phyloP scores from a whole-genome alignment of 805 yeast genomes.

The Helenozyma baotianmanensis region DNA sequence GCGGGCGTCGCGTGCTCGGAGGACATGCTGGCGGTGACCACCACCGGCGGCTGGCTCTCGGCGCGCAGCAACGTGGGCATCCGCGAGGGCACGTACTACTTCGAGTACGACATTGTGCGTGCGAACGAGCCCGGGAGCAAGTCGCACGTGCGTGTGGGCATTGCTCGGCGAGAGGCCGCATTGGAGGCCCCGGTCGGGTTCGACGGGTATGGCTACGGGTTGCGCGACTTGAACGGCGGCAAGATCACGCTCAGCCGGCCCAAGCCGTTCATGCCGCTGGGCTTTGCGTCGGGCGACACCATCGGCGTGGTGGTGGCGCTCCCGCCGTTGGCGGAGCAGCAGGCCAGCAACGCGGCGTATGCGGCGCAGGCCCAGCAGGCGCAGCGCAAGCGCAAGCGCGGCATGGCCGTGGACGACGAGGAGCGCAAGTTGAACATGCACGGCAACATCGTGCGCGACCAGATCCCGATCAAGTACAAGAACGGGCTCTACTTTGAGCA shows the following conservation, averaged over 20 bases:
- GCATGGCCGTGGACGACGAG: slow-evolving; percentile 16
- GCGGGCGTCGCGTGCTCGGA: slow-evolving; percentile 42
- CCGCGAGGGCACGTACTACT: slow-evolving; percentile 73
- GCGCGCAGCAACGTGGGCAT: slow-evolving; percentile 70
- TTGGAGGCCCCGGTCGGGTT: slow-evolving; percentile 94
- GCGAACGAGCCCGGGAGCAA: slow-evolving; percentile 27
- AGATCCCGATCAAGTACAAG: slow-evolving; percentile 81
- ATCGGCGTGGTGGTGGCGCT: slow-evolving; percentile 72
- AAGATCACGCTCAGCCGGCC: slow-evolving; percentile 74
- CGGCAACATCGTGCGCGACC: slow-evolving; percentile 64
- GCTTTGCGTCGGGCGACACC: slow-evolving; percentile 72
- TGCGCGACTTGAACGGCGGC: slow-evolving; percentile 75
- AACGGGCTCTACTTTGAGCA: slow-evolving; percentile 78
- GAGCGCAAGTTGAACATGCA: slow-evolving; percentile 6
- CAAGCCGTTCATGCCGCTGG: slow-evolving; percentile 46
- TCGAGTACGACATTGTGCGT: slow-evolving; percentile 63
- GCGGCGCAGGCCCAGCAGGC: slow-evolving; percentile 8
- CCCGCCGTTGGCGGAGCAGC: slow-evolving; percentile 51
- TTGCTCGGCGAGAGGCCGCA: slow-evolving; percentile 81
- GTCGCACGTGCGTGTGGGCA: slow-evolving; percentile 74
- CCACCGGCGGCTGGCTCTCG: slow-evolving; percentile 75
- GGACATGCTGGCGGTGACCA: slow-evolving; percentile 41
- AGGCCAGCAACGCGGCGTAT: slow-evolving; percentile 33
- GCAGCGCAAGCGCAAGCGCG: slow-evolving; percentile 12
- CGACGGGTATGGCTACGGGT: slow-evolving; percentile 90